These are phyloP conservation scores for Collybia nuda DNA, from an alignment of 768 basidiomycete genomes.

Conservation along the genomic window DNA sequence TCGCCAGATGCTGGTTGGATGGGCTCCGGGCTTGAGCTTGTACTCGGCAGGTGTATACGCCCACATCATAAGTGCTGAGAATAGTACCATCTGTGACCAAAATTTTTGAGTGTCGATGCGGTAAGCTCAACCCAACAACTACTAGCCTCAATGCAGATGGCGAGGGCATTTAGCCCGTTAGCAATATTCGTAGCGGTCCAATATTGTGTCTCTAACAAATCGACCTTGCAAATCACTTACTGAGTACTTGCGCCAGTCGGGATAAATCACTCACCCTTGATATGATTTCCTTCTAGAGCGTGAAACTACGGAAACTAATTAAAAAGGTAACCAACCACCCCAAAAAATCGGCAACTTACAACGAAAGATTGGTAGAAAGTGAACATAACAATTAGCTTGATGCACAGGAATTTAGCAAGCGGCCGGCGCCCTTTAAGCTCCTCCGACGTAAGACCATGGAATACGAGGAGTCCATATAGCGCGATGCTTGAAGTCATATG, in stretches of 20 bases:
- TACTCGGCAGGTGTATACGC: slow-evolving; percentile 79
- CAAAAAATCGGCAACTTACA: slow-evolving; percentile 34
- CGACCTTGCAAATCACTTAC: slow-evolving; percentile 1
- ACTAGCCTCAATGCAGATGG: slow-evolving; percentile 79
- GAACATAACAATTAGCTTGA: slow-evolving; percentile 86
- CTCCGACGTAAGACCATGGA: slow-evolving; percentile 79
- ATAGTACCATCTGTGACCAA: slow-evolving; percentile 73
- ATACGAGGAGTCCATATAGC: slow-evolving; percentile 80
- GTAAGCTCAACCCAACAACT: not conserved
- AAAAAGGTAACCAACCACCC: not conserved
- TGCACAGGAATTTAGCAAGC: slow-evolving; percentile 80
- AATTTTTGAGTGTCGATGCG: not conserved
- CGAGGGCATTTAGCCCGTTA: slow-evolving; percentile 79
- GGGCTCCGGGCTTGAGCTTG: slow-evolving; percentile 33
- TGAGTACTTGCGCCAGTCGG: no score
- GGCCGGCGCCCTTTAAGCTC: slow-evolving; percentile 79
- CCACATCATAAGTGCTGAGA: slow-evolving; percentile 78
- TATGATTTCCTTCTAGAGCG: slow-evolving; percentile 60
- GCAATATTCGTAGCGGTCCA: slow-evolving; percentile 87
- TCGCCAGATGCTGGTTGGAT: slow-evolving; percentile 59
- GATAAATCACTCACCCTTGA: no score
- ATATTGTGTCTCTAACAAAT: slow-evolving; percentile 58
- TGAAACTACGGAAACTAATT: slow-evolving; percentile 47
- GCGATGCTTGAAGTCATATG: slow-evolving; percentile 55
- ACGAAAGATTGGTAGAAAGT: slow-evolving; percentile 87